phyloP scores from a whole-genome alignment of 129 eudicot genomes.

The Pittosporum tobira region DNA sequence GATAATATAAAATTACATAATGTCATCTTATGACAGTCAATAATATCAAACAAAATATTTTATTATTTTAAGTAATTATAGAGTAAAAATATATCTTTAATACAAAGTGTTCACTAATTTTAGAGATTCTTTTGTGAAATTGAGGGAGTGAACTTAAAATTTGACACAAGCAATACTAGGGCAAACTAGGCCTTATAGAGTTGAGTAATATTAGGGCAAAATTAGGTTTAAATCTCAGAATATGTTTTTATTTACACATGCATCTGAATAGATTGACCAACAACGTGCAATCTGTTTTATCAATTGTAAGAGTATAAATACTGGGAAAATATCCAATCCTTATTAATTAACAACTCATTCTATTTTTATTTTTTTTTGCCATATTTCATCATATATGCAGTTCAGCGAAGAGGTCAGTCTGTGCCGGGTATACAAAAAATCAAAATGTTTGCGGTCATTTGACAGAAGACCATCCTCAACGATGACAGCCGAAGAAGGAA shows the following conservation, averaged over 20 bases:
- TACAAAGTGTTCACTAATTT: too few species aligned
- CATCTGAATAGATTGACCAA: not conserved
- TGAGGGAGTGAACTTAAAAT: too few species aligned
- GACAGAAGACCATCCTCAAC: slow-evolving; percentile 45
- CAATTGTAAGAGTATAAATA: not conserved
- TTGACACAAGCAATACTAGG: too few species aligned
- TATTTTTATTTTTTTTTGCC: too few species aligned
- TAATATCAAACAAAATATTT: not conserved
- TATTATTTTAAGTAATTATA: too few species aligned
- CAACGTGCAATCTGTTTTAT: not conserved
- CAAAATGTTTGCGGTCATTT: slow-evolving; percentile 42
- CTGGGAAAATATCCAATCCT: not conserved
- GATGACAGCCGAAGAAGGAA: slow-evolving; percentile 4
- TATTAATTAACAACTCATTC: too few species aligned
- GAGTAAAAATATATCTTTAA: too few species aligned
- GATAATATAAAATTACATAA: not conserved
- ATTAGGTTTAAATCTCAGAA: too few species aligned
- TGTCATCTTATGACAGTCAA: not conserved
- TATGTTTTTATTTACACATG: too few species aligned
- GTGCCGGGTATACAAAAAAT: slow-evolving; percentile 51
- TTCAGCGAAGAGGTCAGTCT: slow-evolving; percentile 42
- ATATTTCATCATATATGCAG: slow-evolving; percentile 21
- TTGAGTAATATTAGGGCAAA: too few species aligned
- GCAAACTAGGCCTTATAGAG: too few species aligned
- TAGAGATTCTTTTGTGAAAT: too few species aligned